A percentile compares a stretch with the other conserved stretches of the same genome.
Evolutionary conservation across 2,329 filamentous ascomycete species (phyloP).

Genomic region (Cryphonectria carpinicola): DNA sequence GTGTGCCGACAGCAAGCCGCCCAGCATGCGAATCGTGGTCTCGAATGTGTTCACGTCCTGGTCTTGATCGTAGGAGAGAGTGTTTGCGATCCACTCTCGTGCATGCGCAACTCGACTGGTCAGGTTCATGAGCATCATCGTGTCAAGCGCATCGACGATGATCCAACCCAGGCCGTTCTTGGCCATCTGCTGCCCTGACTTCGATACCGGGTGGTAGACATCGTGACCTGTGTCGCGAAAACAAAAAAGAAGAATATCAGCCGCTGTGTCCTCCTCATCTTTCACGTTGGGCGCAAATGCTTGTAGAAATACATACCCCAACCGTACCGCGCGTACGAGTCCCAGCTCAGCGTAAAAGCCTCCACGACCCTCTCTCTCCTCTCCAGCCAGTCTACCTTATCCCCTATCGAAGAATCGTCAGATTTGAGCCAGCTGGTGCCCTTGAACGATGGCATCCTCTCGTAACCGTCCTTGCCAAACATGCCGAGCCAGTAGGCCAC

Average conservation of each 20-base stretch:
- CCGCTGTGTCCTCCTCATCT: slow-evolving; percentile 9
- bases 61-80: slow-evolving; percentile 84
- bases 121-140: slow-evolving; percentile 97
- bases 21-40: slow-evolving; percentile 96
- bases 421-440: slow-evolving; percentile 63
- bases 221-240: slow-evolving; percentile 65
- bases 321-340: slow-evolving; percentile 87
- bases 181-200: slow-evolving; percentile 82
- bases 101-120: slow-evolving; percentile 84
- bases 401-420: slow-evolving; percentile 46
- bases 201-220: slow-evolving; percentile 82
- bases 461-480: slow-evolving; percentile 47
- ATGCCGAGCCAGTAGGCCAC: slow-evolving; percentile 74
- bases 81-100: slow-evolving; percentile 83
- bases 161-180: slow-evolving; percentile 94
- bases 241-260: slow-evolving; percentile 35
- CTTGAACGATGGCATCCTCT: slow-evolving; percentile 40
- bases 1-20: slow-evolving; percentile 88
- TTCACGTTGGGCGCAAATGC: neutral
- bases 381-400: slow-evolving; percentile 71
- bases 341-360: slow-evolving; percentile 90
- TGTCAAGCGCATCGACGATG: slow-evolving; percentile 94
- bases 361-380: slow-evolving; percentile 83
- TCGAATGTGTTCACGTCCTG: slow-evolving; percentile 98
- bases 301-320: slow-evolving; percentile 71